Conservation (phyloP, 768 basidiomycete genomes). For the Tricholoma flavovirens region DNA sequence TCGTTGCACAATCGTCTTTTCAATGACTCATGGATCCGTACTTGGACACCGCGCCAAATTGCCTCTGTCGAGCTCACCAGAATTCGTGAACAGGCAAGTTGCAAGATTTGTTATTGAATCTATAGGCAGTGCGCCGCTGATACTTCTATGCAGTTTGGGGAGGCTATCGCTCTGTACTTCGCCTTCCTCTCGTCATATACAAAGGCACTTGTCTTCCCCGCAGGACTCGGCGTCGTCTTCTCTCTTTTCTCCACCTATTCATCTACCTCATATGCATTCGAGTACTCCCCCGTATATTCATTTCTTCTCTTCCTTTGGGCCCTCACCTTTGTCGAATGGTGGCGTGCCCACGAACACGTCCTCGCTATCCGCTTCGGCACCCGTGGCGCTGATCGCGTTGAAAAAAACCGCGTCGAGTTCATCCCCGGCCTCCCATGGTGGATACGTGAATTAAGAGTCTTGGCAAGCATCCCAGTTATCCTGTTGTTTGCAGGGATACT, state of each 20-base stretch:
- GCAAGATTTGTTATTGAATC: background rate
- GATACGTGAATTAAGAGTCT: slow-evolving; percentile 60
- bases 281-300: slow-evolving; percentile 78
- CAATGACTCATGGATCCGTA: slow-evolving; percentile 72
- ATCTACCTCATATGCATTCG: slow-evolving; percentile 58
- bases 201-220: slow-evolving; percentile 69
- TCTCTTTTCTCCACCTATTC: slow-evolving; percentile 60
- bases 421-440: slow-evolving; percentile 61
- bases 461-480: slow-evolving; percentile 69
- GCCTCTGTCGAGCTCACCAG: slow-evolving; percentile 60
- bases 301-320: slow-evolving; percentile 78
- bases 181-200: slow-evolving; percentile 85
- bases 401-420: slow-evolving; percentile 62
- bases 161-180: slow-evolving; percentile 83
- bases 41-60: slow-evolving; percentile 65
- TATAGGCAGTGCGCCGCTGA: background rate
- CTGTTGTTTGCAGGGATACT: slow-evolving; percentile 66
- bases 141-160: slow-evolving; percentile 52
- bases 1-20: slow-evolving; percentile 80
- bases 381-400: slow-evolving; percentile 69
- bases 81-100: slow-evolving; percentile 61
- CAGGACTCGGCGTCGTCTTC: slow-evolving; percentile 60
- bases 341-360: slow-evolving; percentile 81
- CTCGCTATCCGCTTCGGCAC: slow-evolving; percentile 82
- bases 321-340: slow-evolving; percentile 83